Percentiles rank a stretch among this genome's conserved stretches.
Conservation (phyloP, 2,329 filamentous ascomycete species). For the Nectriaceae sp. region DNA sequence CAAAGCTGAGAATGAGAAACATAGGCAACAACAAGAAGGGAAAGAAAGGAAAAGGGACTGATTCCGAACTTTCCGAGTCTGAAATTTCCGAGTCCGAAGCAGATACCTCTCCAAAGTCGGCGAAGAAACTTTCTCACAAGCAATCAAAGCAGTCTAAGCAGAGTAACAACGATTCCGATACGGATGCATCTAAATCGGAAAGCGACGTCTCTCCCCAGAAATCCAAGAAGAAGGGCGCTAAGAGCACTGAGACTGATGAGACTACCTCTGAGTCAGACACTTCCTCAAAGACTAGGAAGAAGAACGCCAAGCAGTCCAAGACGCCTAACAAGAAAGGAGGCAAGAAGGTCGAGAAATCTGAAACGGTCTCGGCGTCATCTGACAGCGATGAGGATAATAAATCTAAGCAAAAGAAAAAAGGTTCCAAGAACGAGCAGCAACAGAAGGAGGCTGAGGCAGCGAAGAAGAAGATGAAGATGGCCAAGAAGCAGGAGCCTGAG, state of each 20-base stretch:
- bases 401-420: constrained; percentile 7
- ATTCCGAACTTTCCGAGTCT: neutral
- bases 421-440: constrained; percentile 13
- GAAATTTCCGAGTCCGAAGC: constrained; percentile 8
- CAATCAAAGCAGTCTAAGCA: no score
- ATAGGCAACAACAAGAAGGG: neutral
- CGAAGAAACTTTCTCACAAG: no score
- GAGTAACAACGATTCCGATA: no score
- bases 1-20: constrained; percentile 4
- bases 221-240: constrained; percentile 5
- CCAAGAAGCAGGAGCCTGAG: constrained; percentile 18
- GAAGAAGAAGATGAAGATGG: constrained; percentile 13
- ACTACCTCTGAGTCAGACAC: constrained; percentile 25
- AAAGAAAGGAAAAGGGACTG: neutral
- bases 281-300: no score
- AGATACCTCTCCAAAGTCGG: constrained; percentile 5
- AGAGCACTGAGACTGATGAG: constrained; percentile 21
- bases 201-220: no score
- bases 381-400: constrained; percentile 11
- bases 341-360: constrained; percentile 14
- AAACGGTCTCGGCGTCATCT: no score
- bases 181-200: no score
- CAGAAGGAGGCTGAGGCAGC: constrained; percentile 14
- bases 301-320: no score
- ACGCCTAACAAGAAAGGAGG: constrained; percentile 18